Conservation (phyloP, 2,329 filamentous ascomycete genomes). For the Pseudocercospora fijiensis region DNA sequence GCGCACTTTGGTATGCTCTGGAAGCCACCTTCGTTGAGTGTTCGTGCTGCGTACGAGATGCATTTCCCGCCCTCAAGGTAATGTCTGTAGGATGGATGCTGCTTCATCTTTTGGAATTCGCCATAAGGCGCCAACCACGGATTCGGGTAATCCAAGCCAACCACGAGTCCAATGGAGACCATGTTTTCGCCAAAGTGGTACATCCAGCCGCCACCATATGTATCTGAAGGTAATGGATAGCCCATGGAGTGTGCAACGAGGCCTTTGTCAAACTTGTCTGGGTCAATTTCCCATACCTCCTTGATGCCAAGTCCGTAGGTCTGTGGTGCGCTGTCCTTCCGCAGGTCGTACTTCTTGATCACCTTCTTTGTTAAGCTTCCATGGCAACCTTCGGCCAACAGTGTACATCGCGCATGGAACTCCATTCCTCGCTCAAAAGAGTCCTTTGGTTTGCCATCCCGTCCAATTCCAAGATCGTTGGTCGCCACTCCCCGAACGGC, state of each 20-base stretch:
- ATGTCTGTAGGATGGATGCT: slow-evolving; percentile 83
- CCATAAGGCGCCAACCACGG: slow-evolving; percentile 94
- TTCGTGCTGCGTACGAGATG: slow-evolving; percentile 90
- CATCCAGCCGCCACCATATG: slow-evolving; percentile 98
- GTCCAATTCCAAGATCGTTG: slow-evolving; percentile 83
- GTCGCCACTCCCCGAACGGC: slow-evolving; percentile 92
- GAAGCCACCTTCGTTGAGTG: slow-evolving; percentile 90
- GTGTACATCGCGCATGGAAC: slow-evolving; percentile 86
- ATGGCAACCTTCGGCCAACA: slow-evolving; percentile 94
- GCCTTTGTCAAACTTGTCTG: slow-evolving; percentile 86
- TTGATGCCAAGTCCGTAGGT: slow-evolving; percentile 94
- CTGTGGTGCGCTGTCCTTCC: slow-evolving; percentile 85
- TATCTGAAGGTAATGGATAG: slow-evolving; percentile 82
- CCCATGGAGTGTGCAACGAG: slow-evolving; percentile 87
- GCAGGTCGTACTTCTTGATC: slow-evolving; percentile 87
- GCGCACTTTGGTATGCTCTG: slow-evolving; percentile 97
- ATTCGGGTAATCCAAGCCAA: slow-evolving; percentile 92
- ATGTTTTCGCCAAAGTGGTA: slow-evolving; percentile 99
- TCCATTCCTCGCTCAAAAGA: slow-evolving; percentile 97
- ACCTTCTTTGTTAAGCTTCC: slow-evolving; percentile 94
- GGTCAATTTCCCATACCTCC: slow-evolving; percentile 94
- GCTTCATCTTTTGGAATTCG: slow-evolving; percentile 98
- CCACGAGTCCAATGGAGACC: slow-evolving; percentile 86
- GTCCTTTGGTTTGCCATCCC: slow-evolving; percentile 81
- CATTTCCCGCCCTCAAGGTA: slow-evolving; percentile 96